These are phyloP conservation scores for Eremothecium coryli DNA, from an alignment of 1,139 yeast genomes.

Conservation along the genomic window DNA sequence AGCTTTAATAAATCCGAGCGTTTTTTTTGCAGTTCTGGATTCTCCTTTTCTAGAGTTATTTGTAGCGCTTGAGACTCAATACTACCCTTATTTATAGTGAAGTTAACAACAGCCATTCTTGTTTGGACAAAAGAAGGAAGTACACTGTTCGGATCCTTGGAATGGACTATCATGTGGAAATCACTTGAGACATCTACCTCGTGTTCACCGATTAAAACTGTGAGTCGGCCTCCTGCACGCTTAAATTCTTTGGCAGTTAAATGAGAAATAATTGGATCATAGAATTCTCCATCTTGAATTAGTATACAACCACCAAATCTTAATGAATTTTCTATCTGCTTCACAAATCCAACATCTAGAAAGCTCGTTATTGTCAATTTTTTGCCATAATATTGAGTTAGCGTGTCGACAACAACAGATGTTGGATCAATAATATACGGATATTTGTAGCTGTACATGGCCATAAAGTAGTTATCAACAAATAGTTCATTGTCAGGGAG, in stretches of 20 bases:
- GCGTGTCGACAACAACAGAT: conserved; percentile 37
- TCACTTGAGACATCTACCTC: conserved; percentile 59
- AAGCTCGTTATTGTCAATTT: conserved; percentile 58
- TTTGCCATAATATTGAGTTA: conserved; percentile 32
- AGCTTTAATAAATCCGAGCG: conserved; percentile 44
- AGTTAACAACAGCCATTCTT: conserved; percentile 58
- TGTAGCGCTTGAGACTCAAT: conserved; percentile 58
- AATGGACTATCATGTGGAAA: conserved; percentile 52
- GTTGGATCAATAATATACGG: conserved; percentile 74
- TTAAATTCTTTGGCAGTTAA: conserved; percentile 54
- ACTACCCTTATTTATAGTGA: conserved; percentile 58
- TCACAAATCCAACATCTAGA: conserved; percentile 56
- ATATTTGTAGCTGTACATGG: conserved; percentile 33
- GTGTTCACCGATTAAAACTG: conserved; percentile 52
- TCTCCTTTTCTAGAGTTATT: conserved; percentile 43
- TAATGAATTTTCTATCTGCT: conserved; percentile 68
- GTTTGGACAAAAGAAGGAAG: conserved; percentile 51
- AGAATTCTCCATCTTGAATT: conserved; percentile 69
- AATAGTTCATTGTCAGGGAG: conserved; percentile 50
- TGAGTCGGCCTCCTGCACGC: conserved; percentile 60
- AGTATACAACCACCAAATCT: conserved; percentile 74
- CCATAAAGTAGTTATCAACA: conserved; percentile 54
- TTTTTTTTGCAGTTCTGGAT: conserved; percentile 61
- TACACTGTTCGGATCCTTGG: conserved; percentile 46
- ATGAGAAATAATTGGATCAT: conserved; percentile 63